These are phyloP conservation scores for Micractinium conductrix DNA, from an alignment of 139 green algal genomes.

Conservation along the genomic window DNA sequence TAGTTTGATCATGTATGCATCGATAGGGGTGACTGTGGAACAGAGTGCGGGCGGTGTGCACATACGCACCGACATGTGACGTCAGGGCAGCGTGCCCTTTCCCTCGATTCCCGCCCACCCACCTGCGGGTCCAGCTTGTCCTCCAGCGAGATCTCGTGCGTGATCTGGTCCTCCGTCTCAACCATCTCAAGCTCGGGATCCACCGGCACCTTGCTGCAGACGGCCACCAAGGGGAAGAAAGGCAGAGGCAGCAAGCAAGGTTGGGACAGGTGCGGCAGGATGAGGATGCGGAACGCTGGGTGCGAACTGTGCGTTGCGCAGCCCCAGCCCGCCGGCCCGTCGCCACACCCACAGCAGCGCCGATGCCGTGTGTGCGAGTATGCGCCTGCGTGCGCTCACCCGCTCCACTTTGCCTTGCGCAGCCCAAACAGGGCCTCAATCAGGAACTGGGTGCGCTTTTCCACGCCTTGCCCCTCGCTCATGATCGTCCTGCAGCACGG, in stretches of 20 bases:
- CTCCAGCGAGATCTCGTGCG: constrained; percentile 89
- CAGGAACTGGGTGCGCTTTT: constrained; percentile 92
- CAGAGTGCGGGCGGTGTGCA: no score
- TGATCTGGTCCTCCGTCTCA: constrained; percentile 96
- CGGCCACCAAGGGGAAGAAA: no score
- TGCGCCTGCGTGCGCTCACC: constrained; percentile 34
- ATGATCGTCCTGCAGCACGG: constrained; percentile 66
- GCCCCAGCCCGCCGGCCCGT: background rate
- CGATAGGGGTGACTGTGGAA: no score
- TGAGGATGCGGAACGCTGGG: background rate
- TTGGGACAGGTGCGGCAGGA: background rate
- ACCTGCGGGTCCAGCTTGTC: constrained; percentile 47
- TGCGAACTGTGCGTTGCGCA: background rate
- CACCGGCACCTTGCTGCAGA: constrained; percentile 58
- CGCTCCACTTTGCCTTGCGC: constrained; percentile 87
- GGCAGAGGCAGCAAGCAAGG: background rate
- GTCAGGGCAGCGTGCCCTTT: no score
- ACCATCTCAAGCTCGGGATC: constrained; percentile 91
- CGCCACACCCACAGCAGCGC: background rate
- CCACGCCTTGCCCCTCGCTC: constrained; percentile 90
- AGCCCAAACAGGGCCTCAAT: constrained; percentile 95
- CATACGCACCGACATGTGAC: no score
- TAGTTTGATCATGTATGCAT: no score
- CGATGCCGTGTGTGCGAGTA: background rate
- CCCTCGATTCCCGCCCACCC: no score